phyloP scores from a whole-genome alignment of 2,329 filamentous ascomycete genomes.

The Fusarium buharicum region DNA sequence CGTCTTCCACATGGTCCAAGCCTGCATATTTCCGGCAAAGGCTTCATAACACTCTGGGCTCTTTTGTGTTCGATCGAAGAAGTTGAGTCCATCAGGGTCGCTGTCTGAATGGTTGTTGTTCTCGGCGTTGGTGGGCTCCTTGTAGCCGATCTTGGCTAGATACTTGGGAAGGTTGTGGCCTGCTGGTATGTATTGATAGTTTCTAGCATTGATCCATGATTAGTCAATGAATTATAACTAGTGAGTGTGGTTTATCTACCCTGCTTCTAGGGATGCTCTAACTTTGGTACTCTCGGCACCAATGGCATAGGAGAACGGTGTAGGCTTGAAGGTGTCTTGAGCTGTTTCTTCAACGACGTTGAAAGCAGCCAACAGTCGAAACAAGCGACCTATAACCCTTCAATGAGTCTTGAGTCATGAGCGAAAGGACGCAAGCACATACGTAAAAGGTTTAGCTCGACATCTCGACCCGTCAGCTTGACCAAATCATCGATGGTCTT shows the following conservation, averaged over 20 bases:
- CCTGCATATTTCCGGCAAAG: constrained; percentile 34
- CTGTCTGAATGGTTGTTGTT: constrained; percentile 18
- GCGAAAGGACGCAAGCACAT: neutral
- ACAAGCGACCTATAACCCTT: constrained; percentile 8
- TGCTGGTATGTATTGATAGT: constrained; percentile 30
- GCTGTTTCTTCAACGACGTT: constrained; percentile 29
- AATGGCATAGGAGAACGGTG: constrained; percentile 25
- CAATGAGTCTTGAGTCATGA: neutral
- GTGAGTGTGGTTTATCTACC: neutral
- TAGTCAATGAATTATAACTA: neutral
- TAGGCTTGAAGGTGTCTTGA: constrained; percentile 31
- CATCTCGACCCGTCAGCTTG: constrained; percentile 4
- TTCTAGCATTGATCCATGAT: neutral
- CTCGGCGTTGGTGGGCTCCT: constrained; percentile 18
- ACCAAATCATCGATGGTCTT: constrained; percentile 28
- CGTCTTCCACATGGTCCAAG: constrained; percentile 35
- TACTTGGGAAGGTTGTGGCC: constrained; percentile 35
- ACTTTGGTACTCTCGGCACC: constrained; percentile 37
- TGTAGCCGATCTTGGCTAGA: constrained; percentile 22
- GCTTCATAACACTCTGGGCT: constrained; percentile 34
- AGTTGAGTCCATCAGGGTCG: constrained; percentile 30
- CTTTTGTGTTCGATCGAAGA: constrained; percentile 31
- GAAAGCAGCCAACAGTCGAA: constrained; percentile 32
- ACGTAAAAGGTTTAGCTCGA: constrained; percentile 29
- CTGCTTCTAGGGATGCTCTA: constrained; percentile 29